Evolutionary conservation across 1,284 basidiomycete species (phyloP), one percentile per base, ranked within the genome.

Genomic region (Rhizoctonia solani): DNA sequence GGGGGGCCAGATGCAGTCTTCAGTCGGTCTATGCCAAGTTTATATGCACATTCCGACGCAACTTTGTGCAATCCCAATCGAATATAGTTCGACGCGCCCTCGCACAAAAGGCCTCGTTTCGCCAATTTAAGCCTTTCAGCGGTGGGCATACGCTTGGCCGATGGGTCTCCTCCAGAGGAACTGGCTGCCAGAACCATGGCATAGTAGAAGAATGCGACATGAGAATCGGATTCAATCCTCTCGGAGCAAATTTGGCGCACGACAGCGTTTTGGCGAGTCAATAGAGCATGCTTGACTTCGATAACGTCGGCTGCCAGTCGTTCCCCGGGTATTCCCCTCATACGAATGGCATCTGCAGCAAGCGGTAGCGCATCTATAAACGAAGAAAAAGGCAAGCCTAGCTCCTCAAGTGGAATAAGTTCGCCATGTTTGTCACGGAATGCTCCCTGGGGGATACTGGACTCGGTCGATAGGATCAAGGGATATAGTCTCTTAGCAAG

Each of bases 11-110:
- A 13, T 9, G 58, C 58, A 4, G 6, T 8, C 46, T 37, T 61
- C 30, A 61, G 23, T 25, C 44, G 58, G 16, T 50, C 46, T 21
- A 61, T 34, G 32, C 58, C 58, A 16, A 61, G 19, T 21, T 61
- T 61, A 19, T 61, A 61, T 14, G 58, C 58, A 32, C 58, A 61
- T 25, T 61, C 58, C 4, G 58, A 30, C 29, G 58, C 58, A 46
- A 61, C 58, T 46, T 61, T 61, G 58, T 61, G 58, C 21, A 61
- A 23, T 32, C 58, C 58, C 8, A 61, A 25, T 49, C 58, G 58
- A 19, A 61, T 32, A n/a, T 61, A 61, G 4, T 30, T 4, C 8
- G 58, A 29, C 29, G 25, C n/a, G 16, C 46, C 46, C 2, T 61
- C 44, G n/a, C 58, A 61, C 46, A 61, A 23, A 8, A 61, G 21